Evolutionary conservation across 2,329 filamentous ascomycete species (phyloP).

Genomic region (Sclerotinia sclerotiorum): DNA sequence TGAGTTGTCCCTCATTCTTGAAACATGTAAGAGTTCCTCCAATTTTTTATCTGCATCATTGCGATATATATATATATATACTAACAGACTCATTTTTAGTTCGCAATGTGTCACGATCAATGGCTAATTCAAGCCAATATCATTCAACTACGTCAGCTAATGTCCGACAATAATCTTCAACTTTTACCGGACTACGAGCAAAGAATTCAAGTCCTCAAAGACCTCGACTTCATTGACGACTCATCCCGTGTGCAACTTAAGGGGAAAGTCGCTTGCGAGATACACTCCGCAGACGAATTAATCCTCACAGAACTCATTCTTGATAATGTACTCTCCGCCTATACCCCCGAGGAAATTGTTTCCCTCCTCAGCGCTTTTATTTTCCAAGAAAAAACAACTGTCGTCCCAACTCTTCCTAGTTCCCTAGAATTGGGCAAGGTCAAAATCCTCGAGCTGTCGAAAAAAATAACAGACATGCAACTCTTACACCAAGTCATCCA

Average conservation of each 20-base stretch:
- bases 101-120: slow-evolving; percentile 93
- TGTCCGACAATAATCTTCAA: slow-evolving; percentile 95
- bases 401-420: slow-evolving; percentile 75
- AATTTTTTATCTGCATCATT: background rate
- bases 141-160: slow-evolving; percentile 76
- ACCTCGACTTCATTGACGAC: slow-evolving; percentile 88
- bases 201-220: slow-evolving; percentile 85
- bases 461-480: slow-evolving; percentile 90
- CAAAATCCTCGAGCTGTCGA: slow-evolving; percentile 84
- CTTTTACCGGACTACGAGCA: slow-evolving; percentile 96
- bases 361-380: slow-evolving; percentile 92
- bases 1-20: slow-evolving; percentile 73
- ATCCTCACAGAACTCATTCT: slow-evolving; percentile 94
- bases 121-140: slow-evolving; percentile 97
- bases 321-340: slow-evolving; percentile 93
- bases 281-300: slow-evolving; percentile 94
- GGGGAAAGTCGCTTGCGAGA: slow-evolving; percentile 96
- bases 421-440: slow-evolving; percentile 79
- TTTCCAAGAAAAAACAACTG: slow-evolving; percentile 94
- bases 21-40: slow-evolving; percentile 69
- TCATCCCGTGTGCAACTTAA: slow-evolving; percentile 88
- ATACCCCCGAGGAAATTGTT: slow-evolving; percentile 94
- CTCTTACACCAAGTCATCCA: slow-evolving; percentile 90
- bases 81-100: slow-evolving; percentile 50
- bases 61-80: background rate